Evolutionary conservation across 352 stramenopile genomes (phyloP).

Genomic region (Phytophthora hybrid): DNA sequence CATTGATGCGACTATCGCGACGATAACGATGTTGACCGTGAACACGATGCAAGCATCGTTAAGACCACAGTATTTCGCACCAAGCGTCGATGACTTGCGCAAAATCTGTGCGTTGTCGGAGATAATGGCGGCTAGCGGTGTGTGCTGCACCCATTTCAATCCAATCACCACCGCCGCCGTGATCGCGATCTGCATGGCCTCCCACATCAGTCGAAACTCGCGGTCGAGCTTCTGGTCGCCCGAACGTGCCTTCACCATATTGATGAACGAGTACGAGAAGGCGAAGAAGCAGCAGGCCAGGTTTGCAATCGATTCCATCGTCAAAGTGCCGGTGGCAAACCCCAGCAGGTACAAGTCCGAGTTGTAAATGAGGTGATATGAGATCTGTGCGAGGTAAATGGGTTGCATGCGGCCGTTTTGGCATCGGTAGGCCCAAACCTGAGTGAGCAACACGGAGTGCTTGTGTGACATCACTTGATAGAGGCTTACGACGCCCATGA

Average conservation of each 20-base stretch:
- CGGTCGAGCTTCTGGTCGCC: conserved; percentile 27
- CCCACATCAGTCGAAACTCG: conserved; percentile 31
- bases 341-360: conserved; percentile 35
- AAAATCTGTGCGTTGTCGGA: conserved; percentile 17
- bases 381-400: conserved; percentile 32
- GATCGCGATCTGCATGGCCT: conserved; percentile 24
- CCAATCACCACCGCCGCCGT: neutral
- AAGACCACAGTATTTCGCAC: conserved; percentile 26
- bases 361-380: conserved; percentile 31
- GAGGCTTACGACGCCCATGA: conserved; percentile 32
- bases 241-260: conserved; percentile 24
- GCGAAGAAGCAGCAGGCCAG: conserved; percentile 32
- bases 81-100: conserved; percentile 11
- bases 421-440: conserved; percentile 41
- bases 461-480: conserved; percentile 42
- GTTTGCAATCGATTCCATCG: conserved; percentile 27
- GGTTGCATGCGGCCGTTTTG: conserved; percentile 35
- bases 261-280: conserved; percentile 31
- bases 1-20: conserved; percentile 7
- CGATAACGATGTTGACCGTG: conserved; percentile 10
- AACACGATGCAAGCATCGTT: conserved; percentile 32
- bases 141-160: conserved; percentile 9
- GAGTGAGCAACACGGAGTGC: conserved; percentile 34
- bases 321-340: conserved; percentile 33
- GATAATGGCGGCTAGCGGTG: conserved; percentile 12